These are phyloP conservation scores for Botrytis paeoniae DNA, from an alignment of 2,329 filamentous ascomycete species.

Conservation along the genomic window DNA sequence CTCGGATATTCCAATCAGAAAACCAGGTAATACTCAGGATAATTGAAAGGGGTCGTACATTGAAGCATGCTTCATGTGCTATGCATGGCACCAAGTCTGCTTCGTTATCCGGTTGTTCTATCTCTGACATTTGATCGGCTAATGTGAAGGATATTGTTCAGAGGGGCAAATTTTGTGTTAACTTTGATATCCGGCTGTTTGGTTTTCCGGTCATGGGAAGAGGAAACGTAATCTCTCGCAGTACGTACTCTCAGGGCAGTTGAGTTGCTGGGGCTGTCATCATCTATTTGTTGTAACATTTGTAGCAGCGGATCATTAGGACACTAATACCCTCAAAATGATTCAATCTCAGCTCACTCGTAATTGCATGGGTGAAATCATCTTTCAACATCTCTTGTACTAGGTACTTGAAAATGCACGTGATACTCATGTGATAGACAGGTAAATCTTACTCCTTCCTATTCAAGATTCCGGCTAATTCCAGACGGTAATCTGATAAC, in stretches of 20 bases:
- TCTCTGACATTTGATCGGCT: background rate
- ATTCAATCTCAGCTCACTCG: background rate
- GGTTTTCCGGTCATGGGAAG: background rate
- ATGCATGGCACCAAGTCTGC: background rate
- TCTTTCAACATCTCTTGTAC: background rate
- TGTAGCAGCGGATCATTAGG: background rate
- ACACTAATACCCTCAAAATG: background rate
- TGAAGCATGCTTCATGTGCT: background rate
- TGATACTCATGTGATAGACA: background rate
- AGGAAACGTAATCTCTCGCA: background rate
- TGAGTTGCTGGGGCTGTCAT: background rate
- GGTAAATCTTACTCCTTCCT: background rate
- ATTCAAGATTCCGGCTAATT: slow-evolving; percentile 6
- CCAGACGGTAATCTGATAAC: background rate
- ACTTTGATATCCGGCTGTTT: background rate
- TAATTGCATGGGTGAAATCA: background rate
- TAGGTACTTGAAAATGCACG: background rate
- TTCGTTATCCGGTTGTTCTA: background rate
- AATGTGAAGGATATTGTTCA: background rate
- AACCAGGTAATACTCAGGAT: too few relatives aligned
- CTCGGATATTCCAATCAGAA: background rate
- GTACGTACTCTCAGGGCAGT: background rate
- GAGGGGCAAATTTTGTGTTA: background rate
- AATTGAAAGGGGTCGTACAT: background rate
- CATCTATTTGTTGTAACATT: background rate